Evolutionary conservation across 2,329 filamentous ascomycete species (phyloP).

Genomic region (Chrysoporthe puriensis): DNA sequence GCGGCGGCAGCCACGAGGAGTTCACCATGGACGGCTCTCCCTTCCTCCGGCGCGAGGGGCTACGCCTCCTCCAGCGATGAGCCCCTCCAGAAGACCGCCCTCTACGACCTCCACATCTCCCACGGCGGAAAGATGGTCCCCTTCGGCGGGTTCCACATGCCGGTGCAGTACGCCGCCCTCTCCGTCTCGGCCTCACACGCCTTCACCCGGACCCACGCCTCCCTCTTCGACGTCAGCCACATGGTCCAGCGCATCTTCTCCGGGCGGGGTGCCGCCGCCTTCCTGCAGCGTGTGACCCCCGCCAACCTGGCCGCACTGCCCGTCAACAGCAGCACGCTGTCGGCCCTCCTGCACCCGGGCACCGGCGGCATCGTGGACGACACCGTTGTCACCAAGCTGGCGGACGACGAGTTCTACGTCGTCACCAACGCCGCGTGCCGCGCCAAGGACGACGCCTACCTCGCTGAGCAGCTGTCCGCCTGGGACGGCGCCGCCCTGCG

Average conservation of each 20-base stretch:
- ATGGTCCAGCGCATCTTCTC: conserved; percentile 92
- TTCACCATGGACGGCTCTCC: background rate
- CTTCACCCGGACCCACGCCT: conserved; percentile 86
- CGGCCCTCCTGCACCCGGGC: conserved; percentile 75
- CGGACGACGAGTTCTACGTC: conserved; percentile 78
- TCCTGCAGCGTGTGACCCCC: conserved; percentile 85
- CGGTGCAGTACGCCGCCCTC: conserved; percentile 80
- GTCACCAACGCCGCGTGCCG: conserved; percentile 94
- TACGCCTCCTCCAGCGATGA: conserved; percentile 26
- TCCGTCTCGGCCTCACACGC: conserved; percentile 83
- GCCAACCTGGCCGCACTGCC: conserved; percentile 68
- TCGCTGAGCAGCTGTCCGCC: conserved; percentile 69
- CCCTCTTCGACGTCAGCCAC: conserved; percentile 93
- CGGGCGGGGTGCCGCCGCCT: conserved; percentile 77
- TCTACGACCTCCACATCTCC: conserved; percentile 52
- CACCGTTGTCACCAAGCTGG: conserved; percentile 84
- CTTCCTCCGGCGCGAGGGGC: conserved; percentile 5
- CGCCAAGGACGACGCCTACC: conserved; percentile 82
- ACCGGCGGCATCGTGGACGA: conserved; percentile 95
- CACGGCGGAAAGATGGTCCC: conserved; percentile 92
- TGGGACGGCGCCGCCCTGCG: conserved; percentile 33
- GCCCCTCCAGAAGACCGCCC: conserved; percentile 38
- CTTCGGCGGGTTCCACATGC: conserved; percentile 94
- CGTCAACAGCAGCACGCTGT: conserved; percentile 76
- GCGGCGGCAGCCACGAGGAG: background rate